Evolutionary conservation across 805 yeast species (phyloP), one percentile per base, ranked within the genome.

Genomic region (Metschnikowia anglica): DNA sequence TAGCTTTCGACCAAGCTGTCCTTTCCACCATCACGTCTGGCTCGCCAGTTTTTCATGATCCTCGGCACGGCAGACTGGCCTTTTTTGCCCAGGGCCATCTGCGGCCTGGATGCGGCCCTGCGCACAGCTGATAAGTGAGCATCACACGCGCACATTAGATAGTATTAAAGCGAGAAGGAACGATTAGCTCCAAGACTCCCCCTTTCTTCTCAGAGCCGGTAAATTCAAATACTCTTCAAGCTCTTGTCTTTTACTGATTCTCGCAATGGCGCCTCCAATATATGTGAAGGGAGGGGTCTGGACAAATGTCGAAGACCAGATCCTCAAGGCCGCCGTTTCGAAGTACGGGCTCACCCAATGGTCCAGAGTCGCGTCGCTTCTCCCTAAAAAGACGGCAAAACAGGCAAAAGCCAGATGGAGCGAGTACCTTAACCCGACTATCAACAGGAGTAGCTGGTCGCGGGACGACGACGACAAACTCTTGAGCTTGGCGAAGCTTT

Each of bases 291-390:
- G 95, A 21, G 97, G 95, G 34, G 82, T 79, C 4, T 90, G 98
- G 98, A 81, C 95, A 5, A 83, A 87, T 56, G 77, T 77, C 2
- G 85, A 76, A 51, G 99, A 93, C 62, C 91, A 88, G 62, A 84
- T 93, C 33, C 69, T 91, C 32, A 82, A 83, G 50, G 96, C 97
- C 0, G 97, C 97, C 1, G 86, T 93, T 2, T 77, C 93, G 29
- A 93, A 91, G 59, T 91, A 91, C 62, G 99, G 99, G 0, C 70
- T 89, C 15, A 89, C 87, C 53, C 97, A 93, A 56, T 91, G 99
- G 99, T 76, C 93, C 11, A 77, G 97, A 38, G 91, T 91, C 4
- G 85, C 96, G 0, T 88, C 97, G 0, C 71, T 91, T 34, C 66
- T 91, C 26, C 83, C 88, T 5, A 80, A 85, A 59, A 91, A 91